These are phyloP conservation scores for Pseudisothecium myosuroides DNA, from an alignment of 225 moss, liverwort and hornwort species.

Conservation along the genomic window DNA sequence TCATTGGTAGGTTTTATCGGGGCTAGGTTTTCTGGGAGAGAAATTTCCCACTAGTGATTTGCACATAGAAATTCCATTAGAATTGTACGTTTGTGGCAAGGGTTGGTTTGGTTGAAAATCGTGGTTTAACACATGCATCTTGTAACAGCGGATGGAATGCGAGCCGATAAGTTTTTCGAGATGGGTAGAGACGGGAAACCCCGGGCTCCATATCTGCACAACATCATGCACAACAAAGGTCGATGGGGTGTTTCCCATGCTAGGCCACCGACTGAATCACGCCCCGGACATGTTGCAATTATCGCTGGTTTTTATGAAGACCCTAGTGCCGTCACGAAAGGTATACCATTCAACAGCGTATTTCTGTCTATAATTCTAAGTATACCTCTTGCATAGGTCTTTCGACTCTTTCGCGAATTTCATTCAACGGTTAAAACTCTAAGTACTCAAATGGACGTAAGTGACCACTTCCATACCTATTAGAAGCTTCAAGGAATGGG, in stretches of 20 bases:
- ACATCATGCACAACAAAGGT: slow-evolving; percentile 64
- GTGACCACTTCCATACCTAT: background rate
- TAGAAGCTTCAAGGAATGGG: background rate
- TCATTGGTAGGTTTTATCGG: background rate
- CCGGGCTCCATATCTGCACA: slow-evolving; percentile 85
- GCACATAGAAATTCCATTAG: background rate
- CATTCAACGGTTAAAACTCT: background rate
- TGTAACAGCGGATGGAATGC: slow-evolving; percentile 85
- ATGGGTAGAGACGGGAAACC: slow-evolving; percentile 43
- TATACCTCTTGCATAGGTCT: background rate
- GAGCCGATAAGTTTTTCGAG: slow-evolving; percentile 96
- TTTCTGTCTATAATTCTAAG: background rate
- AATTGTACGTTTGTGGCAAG: background rate
- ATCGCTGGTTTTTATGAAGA: slow-evolving; percentile 99
- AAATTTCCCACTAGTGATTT: background rate
- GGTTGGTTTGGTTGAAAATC: background rate
- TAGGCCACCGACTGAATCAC: slow-evolving; percentile 92
- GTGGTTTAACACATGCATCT: background rate
- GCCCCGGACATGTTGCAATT: slow-evolving; percentile 96
- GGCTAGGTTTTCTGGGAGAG: background rate
- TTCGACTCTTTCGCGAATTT: background rate
- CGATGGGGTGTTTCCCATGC: slow-evolving; percentile 99
- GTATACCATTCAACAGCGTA: slow-evolving; percentile 5
- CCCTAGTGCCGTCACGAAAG: slow-evolving; percentile 99
- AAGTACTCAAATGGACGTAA: background rate